Conservation (phyloP, 2,329 filamentous ascomycete species). For the Ophiosphaerella herpotricha region DNA sequence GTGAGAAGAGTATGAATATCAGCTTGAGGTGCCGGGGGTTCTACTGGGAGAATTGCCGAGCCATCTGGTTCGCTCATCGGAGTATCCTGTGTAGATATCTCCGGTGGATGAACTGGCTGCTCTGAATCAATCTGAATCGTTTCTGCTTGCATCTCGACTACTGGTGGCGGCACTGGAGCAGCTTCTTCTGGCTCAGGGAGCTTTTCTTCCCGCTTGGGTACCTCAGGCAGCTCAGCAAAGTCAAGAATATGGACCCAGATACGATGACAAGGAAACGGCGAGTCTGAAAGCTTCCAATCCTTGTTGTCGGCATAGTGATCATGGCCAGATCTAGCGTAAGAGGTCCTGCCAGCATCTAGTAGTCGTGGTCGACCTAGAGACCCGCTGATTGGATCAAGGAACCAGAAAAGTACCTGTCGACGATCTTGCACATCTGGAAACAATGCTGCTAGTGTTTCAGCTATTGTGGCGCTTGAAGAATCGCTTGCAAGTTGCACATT, state of each 20-base stretch:
- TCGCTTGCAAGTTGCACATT: constrained; percentile 27
- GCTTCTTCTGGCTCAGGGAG: not conserved
- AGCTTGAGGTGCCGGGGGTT: constrained; percentile 6
- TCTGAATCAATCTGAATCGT: constrained; percentile 6
- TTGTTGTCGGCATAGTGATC: constrained; percentile 31
- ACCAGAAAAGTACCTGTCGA: constrained; percentile 49
- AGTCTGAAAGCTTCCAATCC: constrained; percentile 33
- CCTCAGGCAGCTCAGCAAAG: constrained; percentile 34
- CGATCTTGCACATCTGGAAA: constrained; percentile 40
- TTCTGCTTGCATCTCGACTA: constrained; percentile 3
- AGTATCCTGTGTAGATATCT: constrained; percentile 36
- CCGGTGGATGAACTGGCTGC: not conserved
- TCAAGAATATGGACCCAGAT: constrained; percentile 44
- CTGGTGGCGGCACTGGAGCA: not conserved
- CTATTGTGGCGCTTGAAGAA: constrained; percentile 36
- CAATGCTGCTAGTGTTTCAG: constrained; percentile 31
- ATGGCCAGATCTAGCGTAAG: constrained; percentile 37
- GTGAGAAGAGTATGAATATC: not conserved
- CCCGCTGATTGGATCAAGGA: constrained; percentile 39
- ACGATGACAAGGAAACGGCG: constrained; percentile 25
- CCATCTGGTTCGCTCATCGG: constrained; percentile 48
- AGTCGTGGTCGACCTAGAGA: constrained; percentile 35
- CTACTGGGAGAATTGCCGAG: constrained; percentile 5
- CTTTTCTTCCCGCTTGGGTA: constrained; percentile 23
- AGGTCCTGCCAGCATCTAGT: constrained; percentile 36